Base-by-base conservation (phyloP, 1,284 basidiomycete genomes). In the Anthracocystis walkeri region DNA sequence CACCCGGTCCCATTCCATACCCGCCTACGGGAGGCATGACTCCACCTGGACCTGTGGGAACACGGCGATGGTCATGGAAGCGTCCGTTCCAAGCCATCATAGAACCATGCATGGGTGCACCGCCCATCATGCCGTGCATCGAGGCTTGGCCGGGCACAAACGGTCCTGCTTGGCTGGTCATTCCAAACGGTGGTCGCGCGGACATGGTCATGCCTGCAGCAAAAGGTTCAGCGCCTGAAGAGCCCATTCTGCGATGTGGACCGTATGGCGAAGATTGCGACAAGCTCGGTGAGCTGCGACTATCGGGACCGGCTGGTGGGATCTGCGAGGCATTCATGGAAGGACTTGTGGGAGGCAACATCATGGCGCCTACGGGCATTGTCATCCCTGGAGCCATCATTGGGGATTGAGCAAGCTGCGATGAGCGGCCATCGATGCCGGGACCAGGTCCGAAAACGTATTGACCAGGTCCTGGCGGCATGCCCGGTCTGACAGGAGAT, bases 311-410 rank as follows among this genome's bases (percentile, higher is more conserved):
- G 23, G 31, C 49, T 8, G 68, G 49, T 8, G 50, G 20, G 45
- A 68, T 58, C 20, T 57, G 62, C n/a, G 57, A 50, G 23, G 38
- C 51, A 31, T 60, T 58, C 51, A 68, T 52, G 1, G 58, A n/a
- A 4, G 72, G 67, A 31, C 67, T 70, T n/a, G 67, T 61, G 7
- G 72, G 67, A 3, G 73, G 73, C 51, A 68, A 35, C 56, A 66
- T 62, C 16, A 65, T 41, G 0, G 57, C 60, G 5, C 52, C 65
- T 42, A 59, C 53, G 0, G 73, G 68, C 54, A 71, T 55, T 0
- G 68, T 65, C 61, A 71, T 71, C 5, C 66, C 68, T 3, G 65
- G 72, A n/a, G 66, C 63, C 8, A 75, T 56, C 72, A 75, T 75
- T 16, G 72, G 63, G 33, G 72, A 69, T n/a, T 70, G 72, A 0